phyloP scores from a whole-genome alignment of 768 basidiomycete genomes.

The Termitomyces sp. region DNA sequence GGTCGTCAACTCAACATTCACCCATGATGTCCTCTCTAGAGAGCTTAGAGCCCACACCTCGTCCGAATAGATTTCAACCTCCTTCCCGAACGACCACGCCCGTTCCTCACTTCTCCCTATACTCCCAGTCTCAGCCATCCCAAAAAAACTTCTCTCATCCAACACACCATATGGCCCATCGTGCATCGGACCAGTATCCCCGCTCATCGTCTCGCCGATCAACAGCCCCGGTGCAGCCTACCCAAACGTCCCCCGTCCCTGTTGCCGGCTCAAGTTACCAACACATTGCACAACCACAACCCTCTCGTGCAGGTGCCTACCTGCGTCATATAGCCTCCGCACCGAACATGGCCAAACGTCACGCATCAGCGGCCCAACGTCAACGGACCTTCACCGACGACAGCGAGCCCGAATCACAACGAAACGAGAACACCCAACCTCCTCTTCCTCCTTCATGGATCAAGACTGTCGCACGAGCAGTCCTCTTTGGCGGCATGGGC shows the following conservation, averaged over 20 bases:
- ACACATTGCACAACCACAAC: slow-evolving; percentile 32
- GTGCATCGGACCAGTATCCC: slow-evolving; percentile 13
- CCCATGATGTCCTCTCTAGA: slow-evolving; percentile 34
- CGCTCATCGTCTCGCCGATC: slow-evolving; percentile 13
- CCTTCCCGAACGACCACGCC: slow-evolving; percentile 17
- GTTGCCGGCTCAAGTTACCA: slow-evolving; percentile 25
- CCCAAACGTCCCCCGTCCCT: slow-evolving; percentile 23
- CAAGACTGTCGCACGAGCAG: slow-evolving; percentile 64
- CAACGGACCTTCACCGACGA: slow-evolving; percentile 31
- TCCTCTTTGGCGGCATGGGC: slow-evolving; percentile 52
- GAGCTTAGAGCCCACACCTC: slow-evolving; percentile 30
- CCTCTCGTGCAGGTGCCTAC: slow-evolving; percentile 62
- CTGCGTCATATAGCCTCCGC: slow-evolving; percentile 74
- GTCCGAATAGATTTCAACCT: slow-evolving; percentile 15
- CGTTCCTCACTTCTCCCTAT: slow-evolving; percentile 6
- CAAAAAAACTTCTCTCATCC: slow-evolving; percentile 11
- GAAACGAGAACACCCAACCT: slow-evolving; percentile 38
- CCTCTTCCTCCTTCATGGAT: slow-evolving; percentile 71
- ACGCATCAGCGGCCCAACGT: slow-evolving; percentile 29
- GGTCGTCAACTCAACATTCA: slow-evolving; percentile 23
- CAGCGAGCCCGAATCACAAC: slow-evolving; percentile 23
- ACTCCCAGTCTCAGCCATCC: slow-evolving; percentile 12
- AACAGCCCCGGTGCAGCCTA: slow-evolving; percentile 8
- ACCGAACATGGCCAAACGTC: slow-evolving; percentile 39
- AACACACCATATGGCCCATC: slow-evolving; percentile 13